phyloP scores from a whole-genome alignment of 169 alveolate genomes.

The Theileria parva region DNA sequence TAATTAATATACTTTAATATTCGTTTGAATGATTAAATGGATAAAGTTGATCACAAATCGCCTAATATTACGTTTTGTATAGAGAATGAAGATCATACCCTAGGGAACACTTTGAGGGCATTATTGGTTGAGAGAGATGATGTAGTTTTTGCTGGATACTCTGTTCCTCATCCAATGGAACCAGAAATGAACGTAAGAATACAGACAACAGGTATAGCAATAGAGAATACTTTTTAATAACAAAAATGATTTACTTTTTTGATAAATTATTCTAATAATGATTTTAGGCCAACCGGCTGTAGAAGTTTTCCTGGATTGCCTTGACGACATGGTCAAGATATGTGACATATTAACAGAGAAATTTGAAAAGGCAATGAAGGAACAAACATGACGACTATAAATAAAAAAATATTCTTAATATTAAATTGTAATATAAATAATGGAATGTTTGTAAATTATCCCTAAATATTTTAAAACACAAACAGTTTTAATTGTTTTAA shows the following conservation, averaged over 20 bases:
- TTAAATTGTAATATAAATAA: not conserved
- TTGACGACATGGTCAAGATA: constrained; percentile 65
- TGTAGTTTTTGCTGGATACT: constrained; percentile 84
- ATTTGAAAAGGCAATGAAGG: constrained; percentile 48
- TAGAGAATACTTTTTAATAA: not conserved
- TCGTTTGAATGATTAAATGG: constrained; percentile 20
- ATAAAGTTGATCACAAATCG: constrained; percentile 47
- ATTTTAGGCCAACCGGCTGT: constrained; percentile 74
- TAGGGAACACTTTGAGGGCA: constrained; percentile 79
- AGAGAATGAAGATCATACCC: constrained; percentile 83
- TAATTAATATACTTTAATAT: not conserved
- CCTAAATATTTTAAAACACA: not conserved
- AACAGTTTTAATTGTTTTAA: not conserved
- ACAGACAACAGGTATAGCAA: constrained; percentile 79
- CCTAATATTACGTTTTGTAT: constrained; percentile 82
- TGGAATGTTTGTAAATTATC: not conserved
- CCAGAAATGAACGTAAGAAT: constrained; percentile 79
- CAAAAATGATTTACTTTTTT: not conserved
- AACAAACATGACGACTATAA: not conserved
- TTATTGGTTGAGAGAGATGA: constrained; percentile 75
- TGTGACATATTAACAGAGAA: constrained; percentile 69
- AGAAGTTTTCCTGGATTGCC: constrained; percentile 64
- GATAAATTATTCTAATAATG: not conserved
- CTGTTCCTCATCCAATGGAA: constrained; percentile 85
- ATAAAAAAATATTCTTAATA: not conserved